A percentile compares a stretch with the other conserved stretches of the same genome.
Evolutionary conservation across 345 rosid species (phyloP).

Genomic region (Litchi chinensis): DNA sequence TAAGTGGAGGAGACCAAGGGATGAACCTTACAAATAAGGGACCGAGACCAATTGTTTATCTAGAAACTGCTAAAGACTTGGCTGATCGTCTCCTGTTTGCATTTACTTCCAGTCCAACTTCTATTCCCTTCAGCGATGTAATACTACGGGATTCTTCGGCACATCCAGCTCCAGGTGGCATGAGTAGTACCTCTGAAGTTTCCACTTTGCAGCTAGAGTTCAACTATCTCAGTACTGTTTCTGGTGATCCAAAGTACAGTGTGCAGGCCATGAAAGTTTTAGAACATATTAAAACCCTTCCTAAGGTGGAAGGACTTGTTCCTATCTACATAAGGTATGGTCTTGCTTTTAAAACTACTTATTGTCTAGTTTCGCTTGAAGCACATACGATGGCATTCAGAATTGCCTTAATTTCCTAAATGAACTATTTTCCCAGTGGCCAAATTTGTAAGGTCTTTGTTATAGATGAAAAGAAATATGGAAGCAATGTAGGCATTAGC

Average conservation of each 20-base stretch:
- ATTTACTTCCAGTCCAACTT: conserved; percentile 79
- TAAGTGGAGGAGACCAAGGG: conserved; percentile 78
- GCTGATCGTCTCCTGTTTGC: conserved; percentile 91
- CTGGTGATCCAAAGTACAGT: conserved; percentile 90
- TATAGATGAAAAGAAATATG: not conserved
- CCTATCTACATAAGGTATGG: conserved; percentile 90
- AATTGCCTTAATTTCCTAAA: not conserved
- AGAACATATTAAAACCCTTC: conserved; percentile 81
- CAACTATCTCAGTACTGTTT: conserved; percentile 81
- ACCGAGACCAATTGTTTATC: conserved; percentile 73
- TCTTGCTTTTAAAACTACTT: conserved; percentile 5
- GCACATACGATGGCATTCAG: not conserved
- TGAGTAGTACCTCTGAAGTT: conserved; percentile 94
- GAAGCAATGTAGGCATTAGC: not conserved
- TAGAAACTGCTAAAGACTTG: conserved; percentile 74
- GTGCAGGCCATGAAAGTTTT: conserved; percentile 90
- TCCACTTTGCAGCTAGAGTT: conserved; percentile 95
- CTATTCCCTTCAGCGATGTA: conserved; percentile 86
- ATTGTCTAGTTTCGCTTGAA: not conserved
- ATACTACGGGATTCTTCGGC: conserved; percentile 72
- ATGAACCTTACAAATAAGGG: conserved; percentile 49
- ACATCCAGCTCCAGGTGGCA: conserved; percentile 84
- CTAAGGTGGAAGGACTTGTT: conserved; percentile 88
- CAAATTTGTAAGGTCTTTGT: not conserved
- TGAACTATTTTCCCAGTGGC: not conserved